phyloP scores from a whole-genome alignment of 1,284 basidiomycete genomes.

The Moniliella sp. region DNA sequence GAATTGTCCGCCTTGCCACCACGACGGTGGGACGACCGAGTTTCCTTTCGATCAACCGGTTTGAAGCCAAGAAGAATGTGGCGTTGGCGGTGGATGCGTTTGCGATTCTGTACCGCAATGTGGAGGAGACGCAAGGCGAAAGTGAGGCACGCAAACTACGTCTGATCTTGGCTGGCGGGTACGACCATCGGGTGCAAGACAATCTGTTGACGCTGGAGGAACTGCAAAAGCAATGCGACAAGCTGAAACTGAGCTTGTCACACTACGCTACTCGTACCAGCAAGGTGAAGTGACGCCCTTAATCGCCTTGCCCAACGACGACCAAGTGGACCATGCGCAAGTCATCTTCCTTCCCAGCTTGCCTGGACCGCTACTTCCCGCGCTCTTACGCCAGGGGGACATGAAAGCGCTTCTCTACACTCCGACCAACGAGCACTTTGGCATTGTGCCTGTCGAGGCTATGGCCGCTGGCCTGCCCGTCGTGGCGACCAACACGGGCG shows the following conservation, averaged over 20 bases:
- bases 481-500: constrained; percentile 66
- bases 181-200: constrained; percentile 49
- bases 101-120: constrained; percentile 34
- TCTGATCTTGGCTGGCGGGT: constrained; percentile 43
- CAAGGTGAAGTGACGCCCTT: constrained; percentile 9
- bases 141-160: constrained; percentile 4
- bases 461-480: constrained; percentile 81
- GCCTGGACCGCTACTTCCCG: constrained; percentile 18
- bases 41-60: constrained; percentile 73
- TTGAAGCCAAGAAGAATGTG: constrained; percentile 83
- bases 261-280: constrained; percentile 13
- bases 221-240: constrained; percentile 11
- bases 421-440: constrained; percentile 84
- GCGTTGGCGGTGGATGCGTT: constrained; percentile 63
- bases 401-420: constrained; percentile 54
- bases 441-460: constrained; percentile 82
- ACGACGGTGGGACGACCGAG: constrained; percentile 45
- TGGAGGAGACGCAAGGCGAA: constrained; percentile 2
- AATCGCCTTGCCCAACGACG: constrained; percentile 3
- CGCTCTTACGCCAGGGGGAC: constrained; percentile 10
- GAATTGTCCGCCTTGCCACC: constrained; percentile 4
- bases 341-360: constrained; percentile 23
- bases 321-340: constrained; percentile 2
- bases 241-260: constrained; percentile 34
- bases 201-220: constrained; percentile 44